These are phyloP conservation scores for Coprinopsis strossmayeri DNA, from an alignment of 768 basidiomycete genomes.

Conservation along the genomic window DNA sequence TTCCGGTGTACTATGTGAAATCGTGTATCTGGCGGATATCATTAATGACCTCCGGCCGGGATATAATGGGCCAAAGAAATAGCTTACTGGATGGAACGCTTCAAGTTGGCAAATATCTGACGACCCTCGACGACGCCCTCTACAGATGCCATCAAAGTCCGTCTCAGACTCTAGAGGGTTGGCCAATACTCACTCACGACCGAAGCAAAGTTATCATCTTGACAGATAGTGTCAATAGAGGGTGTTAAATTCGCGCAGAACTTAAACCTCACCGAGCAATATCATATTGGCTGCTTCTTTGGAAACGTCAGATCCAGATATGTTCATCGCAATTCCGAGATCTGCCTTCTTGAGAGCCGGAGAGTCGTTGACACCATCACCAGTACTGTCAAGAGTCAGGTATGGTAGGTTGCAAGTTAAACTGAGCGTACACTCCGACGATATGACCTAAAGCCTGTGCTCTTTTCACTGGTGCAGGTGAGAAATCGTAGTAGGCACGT, in stretches of 20 bases:
- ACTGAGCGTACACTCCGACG: constrained; percentile 59
- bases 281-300: constrained; percentile 77
- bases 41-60: too few relatives aligned
- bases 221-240: neutral
- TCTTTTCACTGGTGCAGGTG: constrained; percentile 46
- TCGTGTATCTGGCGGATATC: constrained; percentile 43
- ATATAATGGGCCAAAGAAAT: too few relatives aligned
- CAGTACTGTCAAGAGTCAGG: constrained; percentile 36
- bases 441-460: constrained; percentile 67
- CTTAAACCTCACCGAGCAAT: constrained; percentile 39
- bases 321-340: constrained; percentile 71
- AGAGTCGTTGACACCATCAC: constrained; percentile 69
- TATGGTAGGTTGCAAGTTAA: neutral
- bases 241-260: neutral
- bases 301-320: constrained; percentile 67
- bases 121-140: constrained; percentile 67
- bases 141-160: constrained; percentile 15
- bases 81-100: constrained; percentile 60
- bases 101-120: constrained; percentile 64
- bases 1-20: constrained; percentile 63
- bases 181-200: constrained; percentile 49
- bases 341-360: constrained; percentile 69
- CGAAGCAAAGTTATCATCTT: constrained; percentile 69
- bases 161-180: neutral
- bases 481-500: neutral